Evolutionary conservation across 2,329 filamentous ascomycete genomes (phyloP).

Genomic region (Colletotrichum destructivum): DNA sequence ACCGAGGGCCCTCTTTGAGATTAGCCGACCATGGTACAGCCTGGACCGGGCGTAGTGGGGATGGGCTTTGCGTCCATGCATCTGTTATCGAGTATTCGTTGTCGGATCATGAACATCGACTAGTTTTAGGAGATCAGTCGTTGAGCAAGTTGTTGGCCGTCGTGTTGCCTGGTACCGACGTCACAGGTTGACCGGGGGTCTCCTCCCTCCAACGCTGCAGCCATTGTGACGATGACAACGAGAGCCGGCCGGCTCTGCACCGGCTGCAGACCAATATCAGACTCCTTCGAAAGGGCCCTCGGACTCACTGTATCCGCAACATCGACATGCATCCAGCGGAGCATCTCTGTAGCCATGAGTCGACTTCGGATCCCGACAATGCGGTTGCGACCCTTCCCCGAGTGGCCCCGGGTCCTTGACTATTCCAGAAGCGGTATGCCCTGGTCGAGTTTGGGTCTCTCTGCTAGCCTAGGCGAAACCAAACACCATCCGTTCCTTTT

Average conservation of each 20-base stretch:
- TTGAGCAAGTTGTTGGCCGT: background rate
- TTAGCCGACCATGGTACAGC: background rate
- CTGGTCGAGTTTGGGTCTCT: background rate
- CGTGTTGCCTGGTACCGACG: constrained; percentile 29
- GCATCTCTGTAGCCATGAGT: constrained; percentile 14
- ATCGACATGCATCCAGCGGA: constrained; percentile 29
- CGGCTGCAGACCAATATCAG: constrained; percentile 4
- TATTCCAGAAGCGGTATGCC: constrained; percentile 11
- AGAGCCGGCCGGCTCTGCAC: background rate
- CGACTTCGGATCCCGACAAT: constrained; percentile 17
- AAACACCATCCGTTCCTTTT: background rate
- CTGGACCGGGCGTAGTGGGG: constrained; percentile 7
- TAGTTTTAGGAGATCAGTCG: background rate
- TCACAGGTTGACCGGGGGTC: constrained; percentile 14
- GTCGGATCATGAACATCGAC: constrained; percentile 23
- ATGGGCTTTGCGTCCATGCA: background rate
- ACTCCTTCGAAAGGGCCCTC: background rate
- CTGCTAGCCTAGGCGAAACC: background rate
- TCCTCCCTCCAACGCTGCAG: constrained; percentile 16
- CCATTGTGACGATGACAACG: constrained; percentile 1
- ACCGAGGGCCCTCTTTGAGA: constrained; percentile 19
- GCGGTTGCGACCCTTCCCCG: constrained; percentile 22
- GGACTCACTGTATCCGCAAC: constrained; percentile 10
- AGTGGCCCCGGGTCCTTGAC: constrained; percentile 19
- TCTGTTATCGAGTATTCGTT: constrained; percentile 15